Evolutionary conservation across 2,329 filamentous ascomycete species (phyloP).

Genomic region (Aspergillus fructus): DNA sequence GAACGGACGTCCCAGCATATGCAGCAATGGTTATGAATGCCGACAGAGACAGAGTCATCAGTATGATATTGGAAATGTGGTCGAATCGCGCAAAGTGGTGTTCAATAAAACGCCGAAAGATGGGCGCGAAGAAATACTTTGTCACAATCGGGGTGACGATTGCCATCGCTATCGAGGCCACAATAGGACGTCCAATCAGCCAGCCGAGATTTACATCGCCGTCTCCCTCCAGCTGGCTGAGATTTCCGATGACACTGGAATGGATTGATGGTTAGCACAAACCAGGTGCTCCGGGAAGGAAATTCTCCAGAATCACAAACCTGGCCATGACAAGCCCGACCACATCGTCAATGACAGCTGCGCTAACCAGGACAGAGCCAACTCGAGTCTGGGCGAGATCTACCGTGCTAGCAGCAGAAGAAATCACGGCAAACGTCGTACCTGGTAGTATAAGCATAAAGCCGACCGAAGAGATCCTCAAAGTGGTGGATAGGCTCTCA

Average conservation of each 20-base stretch:
- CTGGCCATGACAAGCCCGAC: conserved; percentile 43
- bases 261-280: not conserved
- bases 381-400: conserved; percentile 46
- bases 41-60: conserved; percentile 36
- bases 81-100: conserved; percentile 33
- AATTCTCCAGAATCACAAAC: conserved; percentile 8
- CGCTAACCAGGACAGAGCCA: conserved; percentile 47
- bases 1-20: conserved; percentile 38
- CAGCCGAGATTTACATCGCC: conserved; percentile 33
- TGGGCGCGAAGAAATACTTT: conserved; percentile 40
- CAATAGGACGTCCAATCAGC: conserved; percentile 40
- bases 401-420: conserved; percentile 32
- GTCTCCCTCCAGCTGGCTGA: conserved; percentile 21
- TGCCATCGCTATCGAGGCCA: conserved; percentile 39
- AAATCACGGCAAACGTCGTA: conserved; percentile 33
- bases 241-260: conserved; percentile 34
- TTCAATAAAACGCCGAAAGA: conserved; percentile 37
- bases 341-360: conserved; percentile 50
- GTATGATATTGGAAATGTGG: conserved; percentile 33
- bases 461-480: not conserved
- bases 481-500: too few species aligned
- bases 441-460: conserved; percentile 9
- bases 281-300: too few species aligned
- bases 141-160: conserved; percentile 36
- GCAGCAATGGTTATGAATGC: conserved; percentile 35